A percentile compares a stretch with the other conserved stretches of the same genome.
Conservation (phyloP, 139 green algal species). For the Micractinium conductrix region DNA sequence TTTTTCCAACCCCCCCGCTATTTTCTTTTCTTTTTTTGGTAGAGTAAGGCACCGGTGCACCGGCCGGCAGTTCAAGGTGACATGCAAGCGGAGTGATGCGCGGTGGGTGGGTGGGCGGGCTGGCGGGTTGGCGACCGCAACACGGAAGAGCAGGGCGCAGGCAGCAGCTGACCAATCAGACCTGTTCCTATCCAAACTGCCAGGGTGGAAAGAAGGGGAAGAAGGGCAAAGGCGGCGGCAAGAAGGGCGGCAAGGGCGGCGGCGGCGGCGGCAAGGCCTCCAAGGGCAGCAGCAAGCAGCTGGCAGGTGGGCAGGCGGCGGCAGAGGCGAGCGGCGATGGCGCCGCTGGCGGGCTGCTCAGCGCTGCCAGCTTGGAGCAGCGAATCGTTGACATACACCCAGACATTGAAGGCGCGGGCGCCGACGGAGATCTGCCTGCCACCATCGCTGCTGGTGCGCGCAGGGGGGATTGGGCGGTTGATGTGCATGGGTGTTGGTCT, state of each 20-base stretch:
- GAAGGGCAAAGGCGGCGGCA: slow-evolving; percentile 51
- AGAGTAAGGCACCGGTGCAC: too few species aligned
- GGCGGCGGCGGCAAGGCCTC: slow-evolving; percentile 10
- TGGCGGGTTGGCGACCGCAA: too few species aligned
- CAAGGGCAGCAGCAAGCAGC: background rate
- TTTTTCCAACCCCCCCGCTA: too few species aligned
- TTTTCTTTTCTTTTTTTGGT: too few species aligned
- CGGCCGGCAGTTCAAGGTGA: too few species aligned
- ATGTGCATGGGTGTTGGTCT: too few species aligned
- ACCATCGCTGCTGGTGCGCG: slow-evolving; percentile 8
- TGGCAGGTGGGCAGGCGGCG: slow-evolving; percentile 7
- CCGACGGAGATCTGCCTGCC: slow-evolving; percentile 27
- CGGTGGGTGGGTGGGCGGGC: too few species aligned
- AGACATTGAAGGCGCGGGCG: slow-evolving; percentile 57
- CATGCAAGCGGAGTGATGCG: too few species aligned
- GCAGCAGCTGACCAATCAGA: too few species aligned
- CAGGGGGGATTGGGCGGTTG: too few species aligned
- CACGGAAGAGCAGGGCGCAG: too few species aligned
- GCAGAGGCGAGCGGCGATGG: background rate
- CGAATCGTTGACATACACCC: slow-evolving; percentile 60
- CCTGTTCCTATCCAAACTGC: too few species aligned
- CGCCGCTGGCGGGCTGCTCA: slow-evolving; percentile 38
- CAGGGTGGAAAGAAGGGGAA: slow-evolving; percentile 55
- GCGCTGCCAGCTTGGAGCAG: slow-evolving; percentile 37
- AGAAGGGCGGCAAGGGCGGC: slow-evolving; percentile 23